Conservation (phyloP, 2,329 filamentous ascomycete species). For the Neonectria ditissima region DNA sequence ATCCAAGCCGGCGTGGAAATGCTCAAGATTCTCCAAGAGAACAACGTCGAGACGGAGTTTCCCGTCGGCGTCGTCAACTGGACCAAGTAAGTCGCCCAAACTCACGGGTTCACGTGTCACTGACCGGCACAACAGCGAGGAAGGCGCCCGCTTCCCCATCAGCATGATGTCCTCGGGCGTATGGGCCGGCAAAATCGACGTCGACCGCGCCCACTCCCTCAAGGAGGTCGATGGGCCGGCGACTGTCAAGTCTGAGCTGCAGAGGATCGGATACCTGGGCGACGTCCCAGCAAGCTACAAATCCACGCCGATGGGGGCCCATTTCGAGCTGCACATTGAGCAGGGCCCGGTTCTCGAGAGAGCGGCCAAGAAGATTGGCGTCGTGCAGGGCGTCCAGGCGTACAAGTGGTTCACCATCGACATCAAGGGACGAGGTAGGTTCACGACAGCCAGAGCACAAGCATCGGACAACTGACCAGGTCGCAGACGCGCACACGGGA, state of each 20-base stretch:
- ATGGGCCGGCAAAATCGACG: conserved; percentile 76
- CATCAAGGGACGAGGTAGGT: conserved; percentile 45
- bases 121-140: conserved; percentile 66
- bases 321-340: conserved; percentile 88
- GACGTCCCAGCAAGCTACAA: conserved; percentile 46
- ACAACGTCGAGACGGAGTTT: conserved; percentile 74
- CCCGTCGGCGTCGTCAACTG: conserved; percentile 82
- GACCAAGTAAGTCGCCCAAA: conserved; percentile 70
- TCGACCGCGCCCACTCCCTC: conserved; percentile 71
- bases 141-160: conserved; percentile 82
- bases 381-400: conserved; percentile 49
- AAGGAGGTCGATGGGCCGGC: conserved; percentile 62
- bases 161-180: conserved; percentile 82
- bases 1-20: conserved; percentile 80
- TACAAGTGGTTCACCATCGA: conserved; percentile 49
- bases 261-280: conserved; percentile 79
- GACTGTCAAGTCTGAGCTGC: conserved; percentile 61
- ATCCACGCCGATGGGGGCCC: conserved; percentile 72
- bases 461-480: not conserved
- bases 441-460: too few species aligned
- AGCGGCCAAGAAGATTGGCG: conserved; percentile 44
- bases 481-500: conserved; percentile 31
- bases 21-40: conserved; percentile 74
- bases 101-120: not conserved
- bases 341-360: conserved; percentile 79